Conservation (phyloP, 2,329 filamentous ascomycete genomes). For the Alternaria incomplexa region DNA sequence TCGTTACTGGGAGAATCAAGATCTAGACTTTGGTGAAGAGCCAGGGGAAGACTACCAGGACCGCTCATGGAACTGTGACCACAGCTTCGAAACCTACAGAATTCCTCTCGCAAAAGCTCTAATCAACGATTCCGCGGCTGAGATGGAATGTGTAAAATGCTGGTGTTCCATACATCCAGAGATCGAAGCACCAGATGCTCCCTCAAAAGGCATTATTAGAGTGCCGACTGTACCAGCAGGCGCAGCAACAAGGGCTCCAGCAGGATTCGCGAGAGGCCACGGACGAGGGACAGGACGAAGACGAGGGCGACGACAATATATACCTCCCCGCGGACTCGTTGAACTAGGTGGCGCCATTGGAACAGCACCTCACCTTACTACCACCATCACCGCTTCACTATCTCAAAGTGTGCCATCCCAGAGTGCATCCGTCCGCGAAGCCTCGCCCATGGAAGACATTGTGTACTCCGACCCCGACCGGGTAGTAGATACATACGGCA, state of each 20-base stretch:
- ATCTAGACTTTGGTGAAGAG: conserved; percentile 47
- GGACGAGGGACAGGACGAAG: too few relatives aligned
- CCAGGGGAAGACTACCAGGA: conserved; percentile 36
- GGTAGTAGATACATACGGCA: conserved; percentile 28
- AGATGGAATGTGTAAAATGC: conserved; percentile 41
- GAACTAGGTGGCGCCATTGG: conserved; percentile 10
- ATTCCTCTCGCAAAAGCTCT: conserved; percentile 23
- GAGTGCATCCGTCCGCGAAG: not conserved
- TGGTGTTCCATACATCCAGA: conserved; percentile 34
- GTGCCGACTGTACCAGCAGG: too few relatives aligned
- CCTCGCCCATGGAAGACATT: conserved; percentile 15
- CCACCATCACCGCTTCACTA: not conserved
- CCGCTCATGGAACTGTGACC: conserved; percentile 32
- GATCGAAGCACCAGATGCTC: conserved; percentile 12
- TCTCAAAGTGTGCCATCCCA: conserved; percentile 8
- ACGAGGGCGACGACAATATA: too few relatives aligned
- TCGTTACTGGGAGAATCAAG: conserved; percentile 37
- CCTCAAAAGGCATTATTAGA: too few relatives aligned
- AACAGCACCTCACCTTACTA: conserved; percentile 12
- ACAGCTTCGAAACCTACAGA: conserved; percentile 26
- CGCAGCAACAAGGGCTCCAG: too few relatives aligned
- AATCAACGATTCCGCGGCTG: not conserved
- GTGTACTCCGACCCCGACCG: conserved; percentile 1
- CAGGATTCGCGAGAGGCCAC: too few relatives aligned
- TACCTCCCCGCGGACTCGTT: conserved; percentile 15